These are phyloP conservation scores for barrel medic (Medicago truncatula) DNA, from an alignment of 306 rosid genomes.

Conservation along the genomic window DNA sequence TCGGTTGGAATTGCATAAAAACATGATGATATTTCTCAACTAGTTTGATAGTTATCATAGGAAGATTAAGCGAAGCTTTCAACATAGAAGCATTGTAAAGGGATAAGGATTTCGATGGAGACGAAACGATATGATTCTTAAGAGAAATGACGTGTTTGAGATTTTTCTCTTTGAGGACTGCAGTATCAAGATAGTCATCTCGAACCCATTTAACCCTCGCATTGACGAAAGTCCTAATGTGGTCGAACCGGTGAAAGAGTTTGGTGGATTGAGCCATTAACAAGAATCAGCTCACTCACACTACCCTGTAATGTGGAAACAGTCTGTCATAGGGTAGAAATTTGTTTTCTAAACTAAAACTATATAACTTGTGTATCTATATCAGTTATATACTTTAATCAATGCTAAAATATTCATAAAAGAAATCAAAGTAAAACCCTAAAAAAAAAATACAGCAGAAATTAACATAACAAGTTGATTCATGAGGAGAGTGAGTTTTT, in stretches of 20 bases:
- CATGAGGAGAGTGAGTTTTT: no score
- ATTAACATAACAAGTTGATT: no score
- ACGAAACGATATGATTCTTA: conserved; percentile 65
- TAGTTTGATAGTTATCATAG: conserved; percentile 59
- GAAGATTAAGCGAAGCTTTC: conserved; percentile 59
- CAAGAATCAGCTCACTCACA: conserved; percentile 37
- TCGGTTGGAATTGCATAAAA: conserved; percentile 63
- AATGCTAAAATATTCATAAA: no score
- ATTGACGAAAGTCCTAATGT: conserved; percentile 60
- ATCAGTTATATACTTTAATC: no score
- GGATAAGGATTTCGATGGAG: conserved; percentile 61
- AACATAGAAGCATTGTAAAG: conserved; percentile 65
- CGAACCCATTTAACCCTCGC: conserved; percentile 85
- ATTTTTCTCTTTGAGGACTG: conserved; percentile 73
- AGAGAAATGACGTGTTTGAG: conserved; percentile 66
- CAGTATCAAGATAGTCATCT: conserved; percentile 76
- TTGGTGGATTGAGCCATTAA: conserved; percentile 55
- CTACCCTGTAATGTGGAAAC: conserved; percentile 49
- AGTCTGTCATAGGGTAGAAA: conserved; percentile 39
- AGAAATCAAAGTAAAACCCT: no score
- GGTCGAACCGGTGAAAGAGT: conserved; percentile 52
- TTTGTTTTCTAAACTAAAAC: conserved; percentile 4
- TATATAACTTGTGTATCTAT: background rate
- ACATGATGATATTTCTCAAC: conserved; percentile 55
- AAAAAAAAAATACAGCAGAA: no score